phyloP scores from a whole-genome alignment of 1,284 basidiomycete species.

The Puccinia polysora region DNA sequence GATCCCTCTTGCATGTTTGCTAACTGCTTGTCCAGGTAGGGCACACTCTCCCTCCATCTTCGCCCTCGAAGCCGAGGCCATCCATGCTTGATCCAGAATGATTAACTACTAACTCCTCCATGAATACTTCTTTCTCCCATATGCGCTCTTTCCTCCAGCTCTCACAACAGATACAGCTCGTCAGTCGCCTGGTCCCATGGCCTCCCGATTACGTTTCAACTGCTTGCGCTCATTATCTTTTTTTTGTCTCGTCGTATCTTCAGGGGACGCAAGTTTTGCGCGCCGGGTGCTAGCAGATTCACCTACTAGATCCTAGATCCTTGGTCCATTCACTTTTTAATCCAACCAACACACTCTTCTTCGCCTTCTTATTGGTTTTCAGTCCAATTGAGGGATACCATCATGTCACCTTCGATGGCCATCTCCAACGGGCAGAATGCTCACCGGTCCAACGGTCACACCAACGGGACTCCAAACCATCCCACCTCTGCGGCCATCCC shows the following conservation, averaged over 20 bases:
- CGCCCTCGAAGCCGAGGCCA: too few species aligned
- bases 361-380: not conserved
- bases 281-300: slow-evolving; percentile 24
- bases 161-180: slow-evolving; percentile 39
- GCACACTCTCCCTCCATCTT: too few species aligned
- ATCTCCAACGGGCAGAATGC: not conserved
- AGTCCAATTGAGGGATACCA: not conserved
- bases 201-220: not conserved
- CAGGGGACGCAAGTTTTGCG: slow-evolving; percentile 41
- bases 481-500: slow-evolving; percentile 58
- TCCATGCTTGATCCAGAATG: too few species aligned
- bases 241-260: not conserved
- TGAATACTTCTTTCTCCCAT: too few species aligned
- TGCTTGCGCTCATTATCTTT: not conserved
- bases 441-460: slow-evolving; percentile 50
- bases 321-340: not conserved
- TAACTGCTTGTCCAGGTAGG: too few species aligned
- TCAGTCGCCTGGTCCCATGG: not conserved
- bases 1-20: too few species aligned
- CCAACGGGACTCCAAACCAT: slow-evolving; percentile 64
- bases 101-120: too few species aligned
- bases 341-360: not conserved
- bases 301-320: not conserved
- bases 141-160: slow-evolving; percentile 14
- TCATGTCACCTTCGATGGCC: slow-evolving; percentile 5